phyloP scores from a whole-genome alignment of 1,139 yeast genomes.

The Petasospora rhodanensis region DNA sequence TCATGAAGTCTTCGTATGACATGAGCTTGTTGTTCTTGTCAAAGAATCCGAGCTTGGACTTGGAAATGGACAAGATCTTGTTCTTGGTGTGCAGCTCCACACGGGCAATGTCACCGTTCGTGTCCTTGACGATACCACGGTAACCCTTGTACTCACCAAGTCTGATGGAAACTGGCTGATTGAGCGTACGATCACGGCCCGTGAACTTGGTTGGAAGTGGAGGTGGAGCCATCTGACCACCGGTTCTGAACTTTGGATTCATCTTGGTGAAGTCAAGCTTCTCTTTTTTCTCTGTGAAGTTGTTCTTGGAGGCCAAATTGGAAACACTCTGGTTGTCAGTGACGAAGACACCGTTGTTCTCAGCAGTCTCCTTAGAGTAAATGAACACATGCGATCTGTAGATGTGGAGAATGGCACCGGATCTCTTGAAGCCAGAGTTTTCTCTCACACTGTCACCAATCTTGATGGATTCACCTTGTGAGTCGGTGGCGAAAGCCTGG shows the following conservation, averaged over 20 bases:
- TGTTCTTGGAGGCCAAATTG: constrained; percentile 76
- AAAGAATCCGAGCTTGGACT: constrained; percentile 68
- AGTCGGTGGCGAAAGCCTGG: constrained; percentile 83
- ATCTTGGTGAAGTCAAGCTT: constrained; percentile 60
- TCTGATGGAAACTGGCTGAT: constrained; percentile 80
- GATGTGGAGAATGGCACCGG: constrained; percentile 84
- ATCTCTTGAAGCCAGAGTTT: constrained; percentile 70
- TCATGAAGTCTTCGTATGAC: constrained; percentile 72
- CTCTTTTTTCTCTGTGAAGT: constrained; percentile 24
- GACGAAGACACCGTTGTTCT: constrained; percentile 90
- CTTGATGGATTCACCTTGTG: constrained; percentile 75
- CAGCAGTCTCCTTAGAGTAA: constrained; percentile 72
- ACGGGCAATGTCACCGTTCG: constrained; percentile 86
- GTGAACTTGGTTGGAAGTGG: constrained; percentile 34
- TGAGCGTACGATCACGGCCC: constrained; percentile 77
- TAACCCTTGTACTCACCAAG: constrained; percentile 91
- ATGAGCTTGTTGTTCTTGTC: constrained; percentile 61
- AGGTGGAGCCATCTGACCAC: constrained; percentile 52
- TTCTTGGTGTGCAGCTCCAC: constrained; percentile 91
- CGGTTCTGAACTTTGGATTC: constrained; percentile 72
- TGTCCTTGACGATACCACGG: constrained; percentile 89
- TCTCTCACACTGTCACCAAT: constrained; percentile 93
- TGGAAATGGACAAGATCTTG: constrained; percentile 81
- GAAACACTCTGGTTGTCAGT: constrained; percentile 71
- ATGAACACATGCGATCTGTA: constrained; percentile 76